Base-by-base conservation (phyloP, 306 rosid genomes). In the Glycine soja region DNA sequence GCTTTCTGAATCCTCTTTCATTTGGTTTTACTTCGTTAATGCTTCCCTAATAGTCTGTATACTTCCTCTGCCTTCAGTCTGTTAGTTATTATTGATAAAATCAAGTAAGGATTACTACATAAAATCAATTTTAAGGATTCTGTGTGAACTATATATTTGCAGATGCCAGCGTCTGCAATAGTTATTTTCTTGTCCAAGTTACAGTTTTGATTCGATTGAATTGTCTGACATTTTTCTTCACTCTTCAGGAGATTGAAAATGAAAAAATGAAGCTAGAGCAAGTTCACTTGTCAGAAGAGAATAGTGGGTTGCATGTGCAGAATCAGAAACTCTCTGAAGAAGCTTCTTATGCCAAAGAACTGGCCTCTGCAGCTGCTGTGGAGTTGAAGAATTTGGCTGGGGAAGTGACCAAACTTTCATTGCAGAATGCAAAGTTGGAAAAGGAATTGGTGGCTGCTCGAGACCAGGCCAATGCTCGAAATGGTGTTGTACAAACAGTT, bases 341-440 rank as follows among this genome's bases (percentile, higher is more conserved):
- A 87, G 93, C 98, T 72, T 92, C 92, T 66, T 96, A 96, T 80
- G 99, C 99, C 47, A 96, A 93, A 80, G 99, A 96, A 85, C 86
- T 96, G 67, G 99, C 99, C 77, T 92, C 99, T 70, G 99, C 99
- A 57, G 99, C 99, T 75, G 99, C 99, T 57, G 93, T 93, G 54
- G 99, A 96, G 85, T 82, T 96, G 86, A 96, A 96, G 86, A 96
- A 89, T 88, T 90, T 96, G 85, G 98, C 99, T 32, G 91, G 93
- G 86, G 97, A 96, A 85, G 97, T 96, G 83, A 96, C 99, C 8
- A 96, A 90, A 83, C 89, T 93, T 73, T 93, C 99, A 62, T 75
- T 96, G 77, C 98, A 93, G 71, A 93, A 83, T 82, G 88, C 91
- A 54, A 96, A 96, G 81, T 75, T 92, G 61, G 98, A 93, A 83